These are phyloP conservation scores for Aspergillus melleus DNA, from an alignment of 2,329 filamentous ascomycete species.

Conservation along the genomic window DNA sequence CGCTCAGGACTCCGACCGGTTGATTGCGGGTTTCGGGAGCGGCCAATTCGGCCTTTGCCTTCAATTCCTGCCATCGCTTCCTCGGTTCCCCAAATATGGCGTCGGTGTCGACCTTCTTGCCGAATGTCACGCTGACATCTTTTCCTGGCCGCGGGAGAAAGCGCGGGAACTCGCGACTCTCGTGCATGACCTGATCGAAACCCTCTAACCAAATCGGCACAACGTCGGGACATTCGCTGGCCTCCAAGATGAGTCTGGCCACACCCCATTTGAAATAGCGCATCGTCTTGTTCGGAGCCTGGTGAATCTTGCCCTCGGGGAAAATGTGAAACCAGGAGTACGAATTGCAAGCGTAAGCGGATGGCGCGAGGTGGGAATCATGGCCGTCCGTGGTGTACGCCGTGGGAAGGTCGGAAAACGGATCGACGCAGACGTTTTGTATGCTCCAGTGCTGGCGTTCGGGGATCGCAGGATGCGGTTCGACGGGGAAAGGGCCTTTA, in stretches of 20 bases:
- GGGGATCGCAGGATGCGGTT: constrained; percentile 44
- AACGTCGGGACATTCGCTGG: constrained; percentile 81
- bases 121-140: constrained; percentile 51
- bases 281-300: constrained; percentile 74
- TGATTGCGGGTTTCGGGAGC: constrained; percentile 36
- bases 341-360: constrained; percentile 67
- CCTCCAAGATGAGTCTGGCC: constrained; percentile 85
- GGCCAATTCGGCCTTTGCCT: constrained; percentile 53
- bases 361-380: constrained; percentile 65
- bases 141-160: constrained; percentile 80
- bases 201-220: constrained; percentile 95
- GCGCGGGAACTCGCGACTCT: constrained; percentile 74
- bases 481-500: constrained; percentile 57
- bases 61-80: constrained; percentile 68
- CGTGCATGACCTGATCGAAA: constrained; percentile 83
- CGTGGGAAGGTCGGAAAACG: constrained; percentile 46
- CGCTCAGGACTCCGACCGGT: constrained; percentile 59
- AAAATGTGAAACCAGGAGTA: constrained; percentile 93
- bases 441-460: constrained; percentile 40
- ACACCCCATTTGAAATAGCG: constrained; percentile 99
- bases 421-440: constrained; percentile 47
- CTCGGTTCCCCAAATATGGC: constrained; percentile 75
- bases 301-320: constrained; percentile 91
- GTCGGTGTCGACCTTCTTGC: constrained; percentile 73
- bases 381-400: constrained; percentile 42